These are phyloP conservation scores for Huntiella bhutanensis DNA, from an alignment of 2,329 filamentous ascomycete species.

Conservation along the genomic window DNA sequence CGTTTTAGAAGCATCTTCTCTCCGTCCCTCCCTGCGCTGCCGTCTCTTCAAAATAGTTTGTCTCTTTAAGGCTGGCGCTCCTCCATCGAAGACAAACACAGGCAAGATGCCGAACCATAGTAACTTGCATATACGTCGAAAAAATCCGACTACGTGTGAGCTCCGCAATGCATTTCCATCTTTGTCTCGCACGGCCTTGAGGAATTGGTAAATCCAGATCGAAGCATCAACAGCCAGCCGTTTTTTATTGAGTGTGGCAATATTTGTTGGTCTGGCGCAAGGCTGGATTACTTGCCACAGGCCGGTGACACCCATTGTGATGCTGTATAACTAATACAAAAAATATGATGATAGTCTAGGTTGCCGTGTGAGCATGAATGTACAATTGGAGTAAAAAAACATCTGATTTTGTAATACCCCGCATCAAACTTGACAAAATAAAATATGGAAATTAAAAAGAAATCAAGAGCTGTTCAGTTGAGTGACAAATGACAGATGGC, in stretches of 20 bases:
- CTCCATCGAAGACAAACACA: slow-evolving; percentile 95
- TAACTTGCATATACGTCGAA: slow-evolving; percentile 92
- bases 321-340: slow-evolving; percentile 5
- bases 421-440: not conserved
- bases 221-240: slow-evolving; percentile 93
- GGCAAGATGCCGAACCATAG: slow-evolving; percentile 92
- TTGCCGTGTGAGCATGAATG: not conserved
- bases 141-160: slow-evolving; percentile 93
- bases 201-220: slow-evolving; percentile 99
- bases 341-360: not conserved
- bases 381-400: not conserved
- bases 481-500: no score
- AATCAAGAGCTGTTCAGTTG: no score
- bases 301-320: slow-evolving; percentile 89
- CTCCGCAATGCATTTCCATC: slow-evolving; percentile 94
- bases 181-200: slow-evolving; percentile 96
- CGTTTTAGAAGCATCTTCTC: slow-evolving; percentile 82
- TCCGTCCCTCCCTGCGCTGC: slow-evolving; percentile 61
- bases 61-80: slow-evolving; percentile 74
- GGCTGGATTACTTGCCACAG: slow-evolving; percentile 95
- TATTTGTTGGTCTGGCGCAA: slow-evolving; percentile 85
- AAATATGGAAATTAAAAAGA: not conserved
- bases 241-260: slow-evolving; percentile 90
- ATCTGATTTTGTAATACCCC: not conserved
- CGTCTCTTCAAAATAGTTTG: slow-evolving; percentile 73